Evolutionary conservation across 192 early-diverging fungal species (phyloP), one percentile per base, ranked within the genome.

Genomic region (Thamnidium elegans): DNA sequence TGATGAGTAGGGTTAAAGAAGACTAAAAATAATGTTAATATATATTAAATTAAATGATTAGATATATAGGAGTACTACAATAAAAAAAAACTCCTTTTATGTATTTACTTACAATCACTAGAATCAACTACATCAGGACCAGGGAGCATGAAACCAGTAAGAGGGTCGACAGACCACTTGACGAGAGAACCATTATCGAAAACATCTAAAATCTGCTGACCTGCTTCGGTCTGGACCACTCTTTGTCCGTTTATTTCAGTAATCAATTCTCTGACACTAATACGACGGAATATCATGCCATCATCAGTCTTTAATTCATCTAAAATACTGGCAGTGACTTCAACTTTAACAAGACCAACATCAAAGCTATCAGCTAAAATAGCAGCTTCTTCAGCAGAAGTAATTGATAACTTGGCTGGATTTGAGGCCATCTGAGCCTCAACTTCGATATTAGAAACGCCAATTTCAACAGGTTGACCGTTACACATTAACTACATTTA

Each of bases 121-220:
- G 1, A 45, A 1, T 9, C 8, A 1, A 13, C 4, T 13, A 15
- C 14, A 3, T 17, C 50, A 44, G 62, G 62, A 15, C 51, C 67
- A 21, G 72, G 72, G n/a, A 68, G 55, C 13, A 69, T 46, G 50
- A 65, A 65, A 39, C 67, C 67, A 43, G 66, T 74, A 47, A 69
- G 48, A 8, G 66, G 72, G 64, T 74, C 72, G 8, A 74, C 74
- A 32, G 74, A 76, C 71, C 70, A 79, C 51, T 73, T 76, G 21
- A 67, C 65, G 50, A 79, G 52, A 52, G 66, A 36, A 14, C 78
- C 79, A 26, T 79, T 65, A n/a, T 68, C 62, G 58, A 78, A 79
- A 14, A 83, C 78, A 68, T 85, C 81, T 17, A 85, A 59, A n/a
- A 83, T 66, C 63, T 85, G 81, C 51, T 85, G 79, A 43, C 71